Conservation (phyloP, 2,329 filamentous ascomycete genomes). For the Nigrospora osmanthi region DNA sequence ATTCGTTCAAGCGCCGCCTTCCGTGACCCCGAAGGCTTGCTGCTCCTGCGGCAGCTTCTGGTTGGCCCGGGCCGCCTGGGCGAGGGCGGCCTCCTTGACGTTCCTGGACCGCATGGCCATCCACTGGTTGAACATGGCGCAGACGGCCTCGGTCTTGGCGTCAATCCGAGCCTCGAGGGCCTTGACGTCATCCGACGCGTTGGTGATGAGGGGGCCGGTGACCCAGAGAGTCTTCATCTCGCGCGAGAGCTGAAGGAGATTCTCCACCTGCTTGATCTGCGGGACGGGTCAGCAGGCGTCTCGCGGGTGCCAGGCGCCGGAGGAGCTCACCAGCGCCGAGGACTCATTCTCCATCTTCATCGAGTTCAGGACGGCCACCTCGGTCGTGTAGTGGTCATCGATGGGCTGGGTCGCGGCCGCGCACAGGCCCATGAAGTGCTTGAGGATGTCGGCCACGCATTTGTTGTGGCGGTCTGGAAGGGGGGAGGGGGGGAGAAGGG, state of each 20-base stretch:
- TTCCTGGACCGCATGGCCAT: conserved; percentile 15
- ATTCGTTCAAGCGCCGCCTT: too few relatives aligned
- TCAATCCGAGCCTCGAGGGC: conserved; percentile 6
- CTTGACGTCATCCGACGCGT: conserved; percentile 27
- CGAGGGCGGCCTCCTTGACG: not conserved
- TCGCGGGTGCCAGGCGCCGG: not conserved
- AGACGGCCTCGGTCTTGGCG: conserved; percentile 26
- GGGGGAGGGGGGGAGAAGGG: not conserved
- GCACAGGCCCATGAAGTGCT: conserved; percentile 35
- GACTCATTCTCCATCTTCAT: conserved; percentile 31
- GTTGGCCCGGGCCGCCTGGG: not conserved
- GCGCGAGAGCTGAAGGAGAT: conserved; percentile 36
- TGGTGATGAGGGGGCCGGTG: conserved; percentile 33
- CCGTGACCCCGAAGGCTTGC: too few relatives aligned
- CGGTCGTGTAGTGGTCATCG: conserved; percentile 22
- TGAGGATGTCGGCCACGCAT: conserved; percentile 35
- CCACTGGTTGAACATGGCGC: conserved; percentile 20
- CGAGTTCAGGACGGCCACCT: conserved; percentile 28
- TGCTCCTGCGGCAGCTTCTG: not conserved
- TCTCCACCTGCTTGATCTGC: conserved; percentile 32
- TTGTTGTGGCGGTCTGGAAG: conserved; percentile 35
- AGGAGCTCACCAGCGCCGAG: conserved; percentile 23
- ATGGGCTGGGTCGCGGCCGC: conserved; percentile 25
- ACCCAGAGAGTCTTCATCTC: conserved; percentile 43
- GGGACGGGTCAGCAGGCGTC: not conserved